These are phyloP conservation scores for Boletus mariae DNA, from an alignment of 1,284 basidiomycete species.

Conservation along the genomic window DNA sequence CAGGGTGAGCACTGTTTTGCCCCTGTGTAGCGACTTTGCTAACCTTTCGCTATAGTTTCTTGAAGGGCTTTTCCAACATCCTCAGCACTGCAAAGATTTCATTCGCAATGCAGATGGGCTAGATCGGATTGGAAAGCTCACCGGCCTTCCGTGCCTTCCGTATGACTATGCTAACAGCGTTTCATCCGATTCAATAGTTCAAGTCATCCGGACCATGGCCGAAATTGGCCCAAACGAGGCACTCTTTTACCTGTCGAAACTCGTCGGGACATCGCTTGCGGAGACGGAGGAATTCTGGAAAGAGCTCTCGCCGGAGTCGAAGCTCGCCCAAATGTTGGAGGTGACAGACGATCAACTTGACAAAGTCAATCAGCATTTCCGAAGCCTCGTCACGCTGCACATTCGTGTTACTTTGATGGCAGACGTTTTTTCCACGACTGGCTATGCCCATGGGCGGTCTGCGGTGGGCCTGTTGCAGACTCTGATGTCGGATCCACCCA, in stretches of 20 bases:
- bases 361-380: slow-evolving; percentile 66
- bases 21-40: slow-evolving; percentile 1
- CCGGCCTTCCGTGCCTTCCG: slow-evolving; percentile 83
- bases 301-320: slow-evolving; percentile 48
- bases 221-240: slow-evolving; percentile 83
- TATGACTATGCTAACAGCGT: slow-evolving; percentile 85
- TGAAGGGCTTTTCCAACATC: slow-evolving; percentile 92
- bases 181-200: slow-evolving; percentile 81
- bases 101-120: slow-evolving; percentile 75
- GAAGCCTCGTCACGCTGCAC: slow-evolving; percentile 74
- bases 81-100: slow-evolving; percentile 88
- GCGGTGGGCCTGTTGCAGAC: slow-evolving; percentile 75
- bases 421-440: slow-evolving; percentile 85
- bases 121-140: slow-evolving; percentile 71
- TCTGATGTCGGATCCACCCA: slow-evolving; percentile 63
- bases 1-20: slow-evolving; percentile 46
- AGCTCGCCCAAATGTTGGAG: slow-evolving; percentile 59
- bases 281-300: slow-evolving; percentile 76
- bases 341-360: slow-evolving; percentile 43
- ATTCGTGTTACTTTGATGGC: slow-evolving; percentile 81
- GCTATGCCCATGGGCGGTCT: slow-evolving; percentile 79
- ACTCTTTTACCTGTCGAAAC: slow-evolving; percentile 65
- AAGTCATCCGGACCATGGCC: slow-evolving; percentile 84
- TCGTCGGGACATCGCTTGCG: slow-evolving; percentile 70
- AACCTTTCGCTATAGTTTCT: slow-evolving; percentile 58